Conservation (phyloP, 1,139 yeast species). For the Geotrichum carabidarum region DNA sequence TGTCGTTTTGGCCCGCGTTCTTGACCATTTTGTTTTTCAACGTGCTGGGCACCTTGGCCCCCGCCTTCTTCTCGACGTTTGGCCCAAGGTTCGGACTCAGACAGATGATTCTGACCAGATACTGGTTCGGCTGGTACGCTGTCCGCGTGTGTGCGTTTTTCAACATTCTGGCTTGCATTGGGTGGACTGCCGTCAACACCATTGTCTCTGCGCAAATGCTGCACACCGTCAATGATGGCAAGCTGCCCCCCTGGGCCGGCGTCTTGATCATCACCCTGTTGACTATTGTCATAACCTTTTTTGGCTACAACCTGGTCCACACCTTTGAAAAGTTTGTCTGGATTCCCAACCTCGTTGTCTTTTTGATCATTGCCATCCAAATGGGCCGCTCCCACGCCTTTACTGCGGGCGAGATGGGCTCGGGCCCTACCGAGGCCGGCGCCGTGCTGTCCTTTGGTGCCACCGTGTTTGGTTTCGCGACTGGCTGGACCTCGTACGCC, state of each 20-base stretch:
- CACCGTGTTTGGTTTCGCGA: constrained; percentile 79
- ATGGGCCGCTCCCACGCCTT: constrained; percentile 63
- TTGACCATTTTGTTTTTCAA: constrained; percentile 66
- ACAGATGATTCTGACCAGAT: constrained; percentile 80
- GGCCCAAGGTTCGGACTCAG: constrained; percentile 85
- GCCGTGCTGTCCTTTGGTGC: constrained; percentile 78
- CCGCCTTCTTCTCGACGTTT: constrained; percentile 75
- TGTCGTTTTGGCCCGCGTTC: constrained; percentile 63
- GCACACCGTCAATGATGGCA: constrained; percentile 62
- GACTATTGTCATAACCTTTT: constrained; percentile 72
- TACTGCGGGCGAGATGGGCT: constrained; percentile 42
- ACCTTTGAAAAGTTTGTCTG: constrained; percentile 79
- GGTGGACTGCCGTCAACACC: constrained; percentile 93
- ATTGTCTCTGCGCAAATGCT: constrained; percentile 85
- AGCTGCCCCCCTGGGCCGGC: constrained; percentile 88
- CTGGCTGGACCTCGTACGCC: constrained; percentile 94
- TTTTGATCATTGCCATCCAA: constrained; percentile 73
- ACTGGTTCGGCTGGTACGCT: constrained; percentile 67
- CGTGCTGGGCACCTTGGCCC: constrained; percentile 66
- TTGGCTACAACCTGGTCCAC: constrained; percentile 82
- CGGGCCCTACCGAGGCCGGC: constrained; percentile 58
- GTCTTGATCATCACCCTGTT: constrained; percentile 65
- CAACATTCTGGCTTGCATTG: constrained; percentile 81
- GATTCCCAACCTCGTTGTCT: constrained; percentile 72
- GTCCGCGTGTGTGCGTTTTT: constrained; percentile 73